Conservation (phyloP, 345 rosid species). For the Gossypium rotundifolium region DNA sequence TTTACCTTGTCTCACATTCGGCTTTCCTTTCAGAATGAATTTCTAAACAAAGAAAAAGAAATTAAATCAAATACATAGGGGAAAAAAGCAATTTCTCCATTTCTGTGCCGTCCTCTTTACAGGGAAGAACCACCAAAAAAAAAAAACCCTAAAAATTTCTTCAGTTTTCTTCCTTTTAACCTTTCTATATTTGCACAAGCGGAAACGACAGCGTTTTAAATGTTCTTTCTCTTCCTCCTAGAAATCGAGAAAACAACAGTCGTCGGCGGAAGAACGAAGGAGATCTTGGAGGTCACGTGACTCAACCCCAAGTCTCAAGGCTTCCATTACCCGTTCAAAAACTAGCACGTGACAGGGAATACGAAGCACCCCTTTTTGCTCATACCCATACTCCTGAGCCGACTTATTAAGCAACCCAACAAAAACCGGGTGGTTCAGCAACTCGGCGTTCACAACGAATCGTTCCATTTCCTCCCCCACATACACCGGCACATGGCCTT, state of each 20-base stretch:
- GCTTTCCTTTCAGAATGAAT: not conserved
- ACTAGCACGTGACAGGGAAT: conserved; percentile 5
- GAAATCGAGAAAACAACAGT: not conserved
- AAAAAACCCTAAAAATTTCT: not conserved
- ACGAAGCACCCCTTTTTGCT: conserved; percentile 2
- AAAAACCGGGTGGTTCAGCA: conserved; percentile 3
- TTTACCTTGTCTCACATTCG: not conserved
- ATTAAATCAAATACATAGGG: not conserved
- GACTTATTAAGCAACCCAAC: conserved; percentile 1
- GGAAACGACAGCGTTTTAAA: not conserved
- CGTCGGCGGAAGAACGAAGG: conserved; percentile 1
- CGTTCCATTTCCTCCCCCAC: conserved; percentile 2
- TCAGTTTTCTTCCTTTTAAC: not conserved
- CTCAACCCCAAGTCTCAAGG: conserved; percentile 3
- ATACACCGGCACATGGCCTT: not conserved
- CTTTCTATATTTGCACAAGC: not conserved
- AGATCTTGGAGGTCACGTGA: conserved; percentile 7
- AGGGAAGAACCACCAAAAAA: not conserved
- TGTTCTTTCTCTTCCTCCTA: not conserved
- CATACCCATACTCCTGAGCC: conserved; percentile 1
- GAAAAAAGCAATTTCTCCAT: not conserved
- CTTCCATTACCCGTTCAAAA: conserved; percentile 2
- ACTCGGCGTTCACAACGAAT: conserved; percentile 1
- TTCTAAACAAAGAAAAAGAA: not conserved
- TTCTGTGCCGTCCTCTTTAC: conserved; percentile 7